phyloP scores from a whole-genome alignment of 257 asterid species.

The Parsonsia alboflavescens region DNA sequence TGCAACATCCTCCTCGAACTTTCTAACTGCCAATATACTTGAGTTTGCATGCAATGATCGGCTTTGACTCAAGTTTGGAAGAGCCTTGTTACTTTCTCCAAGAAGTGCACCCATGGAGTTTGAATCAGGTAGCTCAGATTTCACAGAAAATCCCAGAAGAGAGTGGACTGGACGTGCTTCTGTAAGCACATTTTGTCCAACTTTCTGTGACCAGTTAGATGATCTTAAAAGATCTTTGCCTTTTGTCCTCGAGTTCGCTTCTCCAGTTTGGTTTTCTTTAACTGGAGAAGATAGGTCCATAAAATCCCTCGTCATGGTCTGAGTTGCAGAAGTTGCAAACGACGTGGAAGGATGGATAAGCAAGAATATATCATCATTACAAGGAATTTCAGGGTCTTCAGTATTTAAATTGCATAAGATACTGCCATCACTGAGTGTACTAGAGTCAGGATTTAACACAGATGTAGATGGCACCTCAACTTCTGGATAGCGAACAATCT shows the following conservation, averaged over 20 bases:
- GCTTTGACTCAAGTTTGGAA: constrained; percentile 32
- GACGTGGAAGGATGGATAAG: constrained; percentile 83
- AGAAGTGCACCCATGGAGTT: constrained; percentile 29
- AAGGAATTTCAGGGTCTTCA: constrained; percentile 90
- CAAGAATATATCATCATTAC: constrained; percentile 97
- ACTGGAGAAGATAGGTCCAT: constrained; percentile 33
- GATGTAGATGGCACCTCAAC: constrained; percentile 37
- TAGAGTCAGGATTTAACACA: constrained; percentile 33
- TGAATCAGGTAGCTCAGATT: constrained; percentile 40
- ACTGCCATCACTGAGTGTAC: constrained; percentile 41
- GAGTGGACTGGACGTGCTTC: constrained; percentile 31
- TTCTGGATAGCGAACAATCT: constrained; percentile 32
- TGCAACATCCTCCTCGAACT: constrained; percentile 37
- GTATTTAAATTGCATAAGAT: constrained; percentile 66
- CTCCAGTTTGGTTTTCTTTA: constrained; percentile 37
- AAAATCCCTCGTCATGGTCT: constrained; percentile 29
- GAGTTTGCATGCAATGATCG: constrained; percentile 35
- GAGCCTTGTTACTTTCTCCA: constrained; percentile 36
- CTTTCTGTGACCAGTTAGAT: constrained; percentile 47
- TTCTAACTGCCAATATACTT: constrained; percentile 28
- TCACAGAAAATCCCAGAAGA: constrained; percentile 31
- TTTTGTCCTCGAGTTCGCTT: constrained; percentile 31
- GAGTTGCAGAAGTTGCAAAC: constrained; percentile 51
- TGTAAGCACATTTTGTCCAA: constrained; percentile 30
- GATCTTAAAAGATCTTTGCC: constrained; percentile 40